Conservation (phyloP, 2,329 filamentous ascomycete genomes). For the Beauveria scarabaeidicola region DNA sequence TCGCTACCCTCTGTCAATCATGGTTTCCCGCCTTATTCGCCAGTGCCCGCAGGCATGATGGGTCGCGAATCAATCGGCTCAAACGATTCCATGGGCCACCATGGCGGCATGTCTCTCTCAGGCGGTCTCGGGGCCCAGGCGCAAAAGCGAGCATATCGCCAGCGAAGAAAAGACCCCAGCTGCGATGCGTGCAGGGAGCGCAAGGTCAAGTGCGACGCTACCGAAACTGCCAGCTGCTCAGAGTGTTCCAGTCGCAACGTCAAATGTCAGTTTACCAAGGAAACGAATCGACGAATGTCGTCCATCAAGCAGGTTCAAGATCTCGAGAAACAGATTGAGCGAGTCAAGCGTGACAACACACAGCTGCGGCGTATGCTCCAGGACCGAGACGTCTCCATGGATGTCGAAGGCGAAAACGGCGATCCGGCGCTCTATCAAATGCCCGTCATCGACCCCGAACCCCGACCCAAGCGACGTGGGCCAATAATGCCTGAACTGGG, state of each 20-base stretch:
- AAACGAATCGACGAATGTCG: conserved; percentile 97
- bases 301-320: conserved; percentile 99
- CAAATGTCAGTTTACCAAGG: conserved; percentile 97
- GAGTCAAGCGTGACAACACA: conserved; percentile 70
- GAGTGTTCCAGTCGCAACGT: conserved; percentile 96
- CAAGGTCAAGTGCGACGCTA: conserved; percentile 87
- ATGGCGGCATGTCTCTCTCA: conserved; percentile 35
- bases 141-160: conserved; percentile 89
- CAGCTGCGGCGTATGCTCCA: conserved; percentile 59
- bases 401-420: conserved; percentile 36
- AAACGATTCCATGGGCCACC: conserved; percentile 45
- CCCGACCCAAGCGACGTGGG: conserved; percentile 53
- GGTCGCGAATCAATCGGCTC: conserved; percentile 55
- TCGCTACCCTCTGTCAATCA: conserved; percentile 39
- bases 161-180: conserved; percentile 90
- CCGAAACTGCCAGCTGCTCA: conserved; percentile 90
- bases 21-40: conserved; percentile 46
- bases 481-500: conserved; percentile 60
- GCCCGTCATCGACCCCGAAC: conserved; percentile 57
- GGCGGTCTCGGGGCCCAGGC: conserved; percentile 37
- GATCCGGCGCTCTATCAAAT: conserved; percentile 47
- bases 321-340: conserved; percentile 80
- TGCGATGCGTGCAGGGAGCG: conserved; percentile 92
- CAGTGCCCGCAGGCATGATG: conserved; percentile 38
- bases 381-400: conserved; percentile 41